A percentile compares a stretch with the other conserved stretches of the same genome.
Evolutionary conservation across 2,329 filamentous ascomycete species (phyloP).

Genomic region (Aspergillus ochraceoroseus): DNA sequence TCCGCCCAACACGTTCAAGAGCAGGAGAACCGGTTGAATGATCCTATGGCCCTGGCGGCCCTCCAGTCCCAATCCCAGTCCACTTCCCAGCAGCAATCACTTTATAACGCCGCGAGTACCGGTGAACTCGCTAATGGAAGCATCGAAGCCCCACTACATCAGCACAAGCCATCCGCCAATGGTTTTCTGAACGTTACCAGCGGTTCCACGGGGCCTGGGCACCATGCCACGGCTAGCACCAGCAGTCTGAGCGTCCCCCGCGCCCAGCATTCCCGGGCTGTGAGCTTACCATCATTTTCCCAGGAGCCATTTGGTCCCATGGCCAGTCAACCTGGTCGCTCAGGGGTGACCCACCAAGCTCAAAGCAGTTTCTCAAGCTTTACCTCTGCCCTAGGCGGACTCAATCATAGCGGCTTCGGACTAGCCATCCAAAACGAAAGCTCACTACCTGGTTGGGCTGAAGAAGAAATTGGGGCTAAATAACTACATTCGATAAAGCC

Average conservation of each 20-base stretch:
- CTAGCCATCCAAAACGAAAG: slow-evolving; percentile 56
- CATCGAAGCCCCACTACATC: slow-evolving; percentile 42
- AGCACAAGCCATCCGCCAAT: slow-evolving; percentile 61
- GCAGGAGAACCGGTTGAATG: slow-evolving; percentile 51
- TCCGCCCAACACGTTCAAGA: slow-evolving; percentile 58
- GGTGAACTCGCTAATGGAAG: slow-evolving; percentile 56
- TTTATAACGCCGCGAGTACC: slow-evolving; percentile 71
- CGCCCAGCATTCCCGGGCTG: slow-evolving; percentile 69
- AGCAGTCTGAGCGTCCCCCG: slow-evolving; percentile 50
- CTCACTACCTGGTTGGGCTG: slow-evolving; percentile 58
- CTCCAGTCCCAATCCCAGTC: slow-evolving; percentile 61
- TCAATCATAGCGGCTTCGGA: slow-evolving; percentile 55
- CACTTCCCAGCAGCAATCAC: slow-evolving; percentile 66
- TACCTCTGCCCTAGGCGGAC: slow-evolving; percentile 55
- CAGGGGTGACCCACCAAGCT: slow-evolving; percentile 39
- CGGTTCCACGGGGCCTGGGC: slow-evolving; percentile 63
- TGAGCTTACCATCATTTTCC: slow-evolving; percentile 74
- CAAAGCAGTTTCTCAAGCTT: slow-evolving; percentile 56
- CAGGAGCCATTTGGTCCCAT: slow-evolving; percentile 53
- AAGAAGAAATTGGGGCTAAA: slow-evolving; percentile 59
- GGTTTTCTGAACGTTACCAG: slow-evolving; percentile 53
- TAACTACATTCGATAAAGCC: slow-evolving; percentile 26
- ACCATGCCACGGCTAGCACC: slow-evolving; percentile 65
- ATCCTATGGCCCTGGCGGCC: slow-evolving; percentile 40
- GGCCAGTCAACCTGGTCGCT: slow-evolving; percentile 35